phyloP scores from a whole-genome alignment of 208 protist genomes.

The Trichomonas gallinae region DNA sequence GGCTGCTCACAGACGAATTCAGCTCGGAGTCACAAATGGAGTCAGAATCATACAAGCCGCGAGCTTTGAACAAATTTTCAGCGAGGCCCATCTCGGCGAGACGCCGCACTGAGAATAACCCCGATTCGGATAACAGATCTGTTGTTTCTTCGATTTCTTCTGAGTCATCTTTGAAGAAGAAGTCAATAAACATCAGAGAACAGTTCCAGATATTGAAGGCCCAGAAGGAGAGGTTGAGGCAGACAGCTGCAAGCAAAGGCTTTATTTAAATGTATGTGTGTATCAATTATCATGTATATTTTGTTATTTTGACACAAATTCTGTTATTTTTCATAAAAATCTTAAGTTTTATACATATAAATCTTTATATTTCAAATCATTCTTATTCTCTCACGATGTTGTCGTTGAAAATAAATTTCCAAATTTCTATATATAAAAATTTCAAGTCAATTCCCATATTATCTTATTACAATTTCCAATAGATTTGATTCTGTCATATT shows the following conservation, averaged over 20 bases:
- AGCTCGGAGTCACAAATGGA: not conserved
- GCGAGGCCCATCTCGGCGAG: not conserved
- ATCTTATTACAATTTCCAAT: too few relatives aligned
- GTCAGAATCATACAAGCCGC: not conserved
- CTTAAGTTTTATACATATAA: too few relatives aligned
- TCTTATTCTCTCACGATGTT: too few relatives aligned
- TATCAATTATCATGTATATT: too few relatives aligned
- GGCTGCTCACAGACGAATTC: not conserved
- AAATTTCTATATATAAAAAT: too few relatives aligned
- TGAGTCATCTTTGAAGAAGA: not conserved
- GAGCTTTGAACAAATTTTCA: not conserved
- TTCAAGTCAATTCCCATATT: too few relatives aligned
- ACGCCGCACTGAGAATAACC: not conserved
- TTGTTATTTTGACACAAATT: too few relatives aligned
- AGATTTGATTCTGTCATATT: too few relatives aligned
- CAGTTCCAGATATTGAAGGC: not conserved
- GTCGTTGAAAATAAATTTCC: too few relatives aligned
- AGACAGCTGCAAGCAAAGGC: not conserved
- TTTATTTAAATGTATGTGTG: not conserved
- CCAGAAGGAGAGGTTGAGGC: not conserved
- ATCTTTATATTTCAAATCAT: too few relatives aligned
- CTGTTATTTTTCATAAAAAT: too few relatives aligned
- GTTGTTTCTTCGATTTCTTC: not conserved
- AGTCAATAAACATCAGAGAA: not conserved
- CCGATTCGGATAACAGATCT: not conserved